These are phyloP conservation scores for Bacidia gigantensis DNA, from an alignment of 495 filamentous ascomycete species.

Conservation along the genomic window DNA sequence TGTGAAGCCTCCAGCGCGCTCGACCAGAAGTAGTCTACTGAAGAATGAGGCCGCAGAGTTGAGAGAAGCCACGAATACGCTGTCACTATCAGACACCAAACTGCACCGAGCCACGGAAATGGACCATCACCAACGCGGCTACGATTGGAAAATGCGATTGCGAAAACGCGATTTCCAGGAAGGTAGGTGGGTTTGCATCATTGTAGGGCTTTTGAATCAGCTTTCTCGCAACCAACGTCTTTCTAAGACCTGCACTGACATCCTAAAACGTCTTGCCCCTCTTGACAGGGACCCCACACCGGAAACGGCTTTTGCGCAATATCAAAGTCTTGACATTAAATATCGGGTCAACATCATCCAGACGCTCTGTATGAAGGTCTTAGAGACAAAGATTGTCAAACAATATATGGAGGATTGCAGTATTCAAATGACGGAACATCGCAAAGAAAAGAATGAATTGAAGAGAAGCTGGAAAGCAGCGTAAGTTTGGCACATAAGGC, in stretches of 20 bases:
- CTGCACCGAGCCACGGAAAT: conserved; percentile 72
- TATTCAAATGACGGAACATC: conserved; percentile 79
- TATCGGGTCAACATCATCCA: conserved; percentile 66
- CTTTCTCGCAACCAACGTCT: conserved; percentile 61
- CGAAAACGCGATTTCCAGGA: conserved; percentile 74
- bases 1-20: conserved; percentile 48
- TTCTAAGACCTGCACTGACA: conserved; percentile 58
- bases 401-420: conserved; percentile 82
- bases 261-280: conserved; percentile 68
- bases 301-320: conserved; percentile 58
- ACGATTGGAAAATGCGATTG: conserved; percentile 73
- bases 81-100: conserved; percentile 26
- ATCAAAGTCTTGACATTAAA: conserved; percentile 66
- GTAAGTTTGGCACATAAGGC: too few relatives aligned
- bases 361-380: conserved; percentile 74
- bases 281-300: conserved; percentile 54
- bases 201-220: conserved; percentile 76
- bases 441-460: conserved; percentile 90
- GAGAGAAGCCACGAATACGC: conserved; percentile 29
- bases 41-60: conserved; percentile 60
- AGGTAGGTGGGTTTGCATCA: conserved; percentile 81
- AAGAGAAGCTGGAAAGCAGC: conserved; percentile 68
- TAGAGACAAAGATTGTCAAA: conserved; percentile 71
- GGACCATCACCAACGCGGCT: conserved; percentile 34
- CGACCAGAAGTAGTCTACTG: conserved; percentile 71